These are phyloP conservation scores for Solanum hybrid DNA, from an alignment of 305 asterid genomes.

Conservation along the genomic window DNA sequence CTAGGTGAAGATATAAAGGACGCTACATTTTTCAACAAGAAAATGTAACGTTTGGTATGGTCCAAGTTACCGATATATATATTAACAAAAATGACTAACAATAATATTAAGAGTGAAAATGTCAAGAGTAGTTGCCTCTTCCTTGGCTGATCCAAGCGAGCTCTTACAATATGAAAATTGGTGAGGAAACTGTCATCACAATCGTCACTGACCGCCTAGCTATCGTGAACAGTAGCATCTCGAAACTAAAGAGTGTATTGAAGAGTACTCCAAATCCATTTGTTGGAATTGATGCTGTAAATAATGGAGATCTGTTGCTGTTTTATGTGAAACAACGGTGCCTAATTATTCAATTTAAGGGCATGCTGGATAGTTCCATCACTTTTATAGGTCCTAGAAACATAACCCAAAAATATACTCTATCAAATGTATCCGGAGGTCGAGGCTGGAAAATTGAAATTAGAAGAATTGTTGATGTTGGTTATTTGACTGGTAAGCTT, in stretches of 20 bases:
- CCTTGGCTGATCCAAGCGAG: neutral
- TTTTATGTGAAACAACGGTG: neutral
- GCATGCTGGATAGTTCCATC: neutral
- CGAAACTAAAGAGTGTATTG: neutral
- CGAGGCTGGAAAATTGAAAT: accelerated
- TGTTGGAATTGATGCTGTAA: neutral
- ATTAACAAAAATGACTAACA: too few species aligned
- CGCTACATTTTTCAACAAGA: neutral
- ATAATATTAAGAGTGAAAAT: neutral
- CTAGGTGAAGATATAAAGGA: neutral
- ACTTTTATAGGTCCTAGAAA: neutral
- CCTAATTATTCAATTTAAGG: neutral
- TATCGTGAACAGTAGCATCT: neutral
- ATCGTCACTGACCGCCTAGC: neutral
- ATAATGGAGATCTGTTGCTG: neutral
- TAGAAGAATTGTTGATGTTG: neutral
- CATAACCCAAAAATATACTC: neutral
- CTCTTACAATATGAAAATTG: neutral
- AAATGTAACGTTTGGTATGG: neutral
- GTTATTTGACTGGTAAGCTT: neutral
- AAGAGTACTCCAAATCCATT: neutral
- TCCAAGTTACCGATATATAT: neutral
- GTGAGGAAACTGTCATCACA: neutral
- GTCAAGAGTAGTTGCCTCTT: neutral
- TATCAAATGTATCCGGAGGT: neutral